phyloP scores from a whole-genome alignment of 306 rosid species.

The Sindora glabra region DNA sequence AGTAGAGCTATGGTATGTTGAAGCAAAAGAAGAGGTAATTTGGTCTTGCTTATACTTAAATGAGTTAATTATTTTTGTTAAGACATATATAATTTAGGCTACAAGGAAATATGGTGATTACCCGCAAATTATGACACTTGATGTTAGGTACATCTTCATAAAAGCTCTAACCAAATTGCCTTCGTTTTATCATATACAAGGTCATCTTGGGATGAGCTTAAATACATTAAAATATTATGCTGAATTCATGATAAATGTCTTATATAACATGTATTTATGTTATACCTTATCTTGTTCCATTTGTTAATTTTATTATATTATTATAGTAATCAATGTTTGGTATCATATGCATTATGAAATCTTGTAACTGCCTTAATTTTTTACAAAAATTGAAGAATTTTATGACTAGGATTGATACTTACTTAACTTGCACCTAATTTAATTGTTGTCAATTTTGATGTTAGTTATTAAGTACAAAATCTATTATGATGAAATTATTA shows the following conservation, averaged over 20 bases:
- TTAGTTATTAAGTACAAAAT: conserved; percentile 98
- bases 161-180: conserved; percentile 13
- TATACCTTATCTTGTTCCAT: too few species aligned
- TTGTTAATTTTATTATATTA: too few species aligned
- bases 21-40: conserved; percentile 89
- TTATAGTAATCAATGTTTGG: too few species aligned
- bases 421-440: conserved; percentile 8
- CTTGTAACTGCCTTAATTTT: too few species aligned
- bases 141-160: too few species aligned
- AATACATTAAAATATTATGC: conserved; percentile 96
- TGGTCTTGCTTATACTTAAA: neutral
- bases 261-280: too few species aligned
- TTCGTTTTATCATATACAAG: conserved; percentile 78
- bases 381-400: too few species aligned
- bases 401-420: too few species aligned
- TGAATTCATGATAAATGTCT: conserved; percentile 94
- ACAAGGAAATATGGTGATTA: too few species aligned
- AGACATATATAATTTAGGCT: conserved; percentile 10
- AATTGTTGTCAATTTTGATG: conserved; percentile 10
- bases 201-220: conserved; percentile 98
- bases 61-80: conserved; percentile 1
- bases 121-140: too few species aligned
- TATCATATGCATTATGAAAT: too few species aligned
- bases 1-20: conserved; percentile 94
- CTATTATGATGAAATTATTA: conserved; percentile 90